phyloP scores from a whole-genome alignment of 768 basidiomycete species.

The Artomyces pyxidatus region DNA sequence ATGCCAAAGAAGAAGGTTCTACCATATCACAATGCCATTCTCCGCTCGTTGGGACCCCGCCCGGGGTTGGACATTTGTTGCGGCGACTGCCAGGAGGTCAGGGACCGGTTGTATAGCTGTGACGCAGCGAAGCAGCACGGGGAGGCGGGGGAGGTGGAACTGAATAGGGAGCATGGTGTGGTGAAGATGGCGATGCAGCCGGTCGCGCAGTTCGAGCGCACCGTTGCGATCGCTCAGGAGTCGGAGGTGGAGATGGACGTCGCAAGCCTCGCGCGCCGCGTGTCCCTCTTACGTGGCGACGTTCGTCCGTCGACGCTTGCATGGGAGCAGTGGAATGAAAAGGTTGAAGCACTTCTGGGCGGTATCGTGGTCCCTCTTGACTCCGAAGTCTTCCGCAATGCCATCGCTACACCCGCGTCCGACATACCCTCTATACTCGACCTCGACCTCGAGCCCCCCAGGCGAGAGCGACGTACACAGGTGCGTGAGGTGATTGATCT shows the following conservation, averaged over 20 bases:
- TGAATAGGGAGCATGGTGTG: background rate
- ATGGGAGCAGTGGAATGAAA: constrained; percentile 2
- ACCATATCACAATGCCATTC: constrained; percentile 3
- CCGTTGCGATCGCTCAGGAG: background rate
- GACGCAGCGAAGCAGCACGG: background rate
- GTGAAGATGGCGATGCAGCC: constrained; percentile 3
- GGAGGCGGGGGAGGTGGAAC: background rate
- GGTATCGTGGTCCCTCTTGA: constrained; percentile 9
- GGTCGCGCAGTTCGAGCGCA: constrained; percentile 1
- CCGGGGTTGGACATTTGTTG: constrained; percentile 7
- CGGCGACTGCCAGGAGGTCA: constrained; percentile 9
- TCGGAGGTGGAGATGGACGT: constrained; percentile 1
- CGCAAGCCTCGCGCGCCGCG: constrained; percentile 12
- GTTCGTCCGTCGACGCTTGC: constrained; percentile 1
- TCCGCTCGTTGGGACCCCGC: constrained; percentile 1
- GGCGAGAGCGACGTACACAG: constrained; percentile 3
- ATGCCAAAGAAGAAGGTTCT: background rate
- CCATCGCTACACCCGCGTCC: constrained; percentile 2
- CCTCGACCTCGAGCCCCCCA: constrained; percentile 14
- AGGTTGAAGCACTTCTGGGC: constrained; percentile 6
- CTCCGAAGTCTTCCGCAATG: constrained; percentile 9
- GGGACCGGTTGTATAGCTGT: constrained; percentile 2
- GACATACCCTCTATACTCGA: constrained; percentile 15
- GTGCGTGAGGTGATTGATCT: constrained; percentile 25
- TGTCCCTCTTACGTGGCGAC: constrained; percentile 9